These are phyloP conservation scores for Pisolithus thermaeus DNA, from an alignment of 1,284 basidiomycete genomes.

Conservation along the genomic window DNA sequence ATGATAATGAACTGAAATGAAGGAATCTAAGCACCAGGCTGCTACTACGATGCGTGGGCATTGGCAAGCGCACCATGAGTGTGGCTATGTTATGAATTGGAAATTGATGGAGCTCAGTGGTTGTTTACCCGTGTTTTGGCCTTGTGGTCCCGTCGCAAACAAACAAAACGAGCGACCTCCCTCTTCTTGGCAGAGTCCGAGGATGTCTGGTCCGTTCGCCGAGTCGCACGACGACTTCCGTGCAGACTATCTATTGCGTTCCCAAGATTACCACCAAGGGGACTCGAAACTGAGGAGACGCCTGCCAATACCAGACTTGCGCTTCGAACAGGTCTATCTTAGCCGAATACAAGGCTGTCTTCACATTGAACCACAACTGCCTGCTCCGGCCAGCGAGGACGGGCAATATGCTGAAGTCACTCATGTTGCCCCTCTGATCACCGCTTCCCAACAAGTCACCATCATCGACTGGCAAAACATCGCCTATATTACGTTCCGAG, in stretches of 20 bases:
- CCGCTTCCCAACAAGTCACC: conserved; percentile 32
- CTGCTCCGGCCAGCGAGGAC: conserved; percentile 15
- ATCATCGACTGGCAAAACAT: conserved; percentile 55
- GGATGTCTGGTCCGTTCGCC: conserved; percentile 3
- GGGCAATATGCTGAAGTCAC: conserved; percentile 14
- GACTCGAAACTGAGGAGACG: conserved; percentile 20
- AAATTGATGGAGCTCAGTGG: conserved; percentile 8
- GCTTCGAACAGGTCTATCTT: conserved; percentile 66
- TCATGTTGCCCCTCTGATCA: conserved; percentile 18
- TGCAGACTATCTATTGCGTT: conserved; percentile 14
- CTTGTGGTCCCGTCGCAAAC: too few species aligned
- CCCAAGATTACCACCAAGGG: conserved; percentile 12
- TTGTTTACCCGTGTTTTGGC: background rate
- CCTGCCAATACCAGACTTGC: conserved; percentile 59
- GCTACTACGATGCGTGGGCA: background rate
- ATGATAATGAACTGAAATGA: background rate
- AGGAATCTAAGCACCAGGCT: background rate
- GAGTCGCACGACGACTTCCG: conserved; percentile 16
- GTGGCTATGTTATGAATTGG: background rate
- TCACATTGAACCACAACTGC: conserved; percentile 29
- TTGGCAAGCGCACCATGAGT: too few species aligned
- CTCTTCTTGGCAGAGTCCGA: background rate
- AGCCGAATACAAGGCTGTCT: conserved; percentile 53
- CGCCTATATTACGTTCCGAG: conserved; percentile 57
- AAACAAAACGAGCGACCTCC: background rate